These are phyloP conservation scores for Leptographium procerum DNA, from an alignment of 2,329 filamentous ascomycete genomes.

Conservation along the genomic window DNA sequence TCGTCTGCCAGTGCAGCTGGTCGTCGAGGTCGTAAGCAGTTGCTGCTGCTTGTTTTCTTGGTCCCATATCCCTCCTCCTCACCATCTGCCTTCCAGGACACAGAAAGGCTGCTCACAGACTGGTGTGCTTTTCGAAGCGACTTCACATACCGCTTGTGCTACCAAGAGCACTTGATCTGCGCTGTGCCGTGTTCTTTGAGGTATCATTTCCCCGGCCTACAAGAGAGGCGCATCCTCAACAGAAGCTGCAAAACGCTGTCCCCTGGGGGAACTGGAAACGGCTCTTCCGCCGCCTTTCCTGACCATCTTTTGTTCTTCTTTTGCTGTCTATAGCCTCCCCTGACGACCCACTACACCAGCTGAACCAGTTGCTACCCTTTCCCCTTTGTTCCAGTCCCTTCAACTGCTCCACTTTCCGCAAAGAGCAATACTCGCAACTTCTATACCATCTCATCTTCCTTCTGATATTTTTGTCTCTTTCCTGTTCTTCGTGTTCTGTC, in stretches of 20 bases:
- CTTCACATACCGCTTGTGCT: constrained; percentile 7
- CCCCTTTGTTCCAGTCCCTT: not conserved
- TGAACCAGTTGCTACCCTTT: not conserved
- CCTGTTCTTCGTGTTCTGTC: not conserved
- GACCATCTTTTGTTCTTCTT: not conserved
- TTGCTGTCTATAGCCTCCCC: not conserved
- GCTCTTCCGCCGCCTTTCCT: not conserved
- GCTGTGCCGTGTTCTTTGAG: constrained; percentile 9
- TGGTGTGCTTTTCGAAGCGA: constrained; percentile 11
- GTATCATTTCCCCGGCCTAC: constrained; percentile 8
- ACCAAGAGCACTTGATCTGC: constrained; percentile 3
- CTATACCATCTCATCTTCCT: constrained; percentile 1
- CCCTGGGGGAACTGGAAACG: not conserved
- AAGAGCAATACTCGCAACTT: not conserved
- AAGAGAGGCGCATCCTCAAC: not conserved
- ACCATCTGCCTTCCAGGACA: not conserved
- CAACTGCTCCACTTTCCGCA: not conserved
- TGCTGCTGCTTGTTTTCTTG: not conserved
- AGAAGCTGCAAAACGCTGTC: not conserved
- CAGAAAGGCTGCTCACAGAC: constrained; percentile 1
- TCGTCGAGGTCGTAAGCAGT: not conserved
- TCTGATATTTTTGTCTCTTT: not conserved
- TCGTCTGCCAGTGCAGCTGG: not conserved
- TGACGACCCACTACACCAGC: not conserved
- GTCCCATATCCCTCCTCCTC: not conserved